These are phyloP conservation scores for Ceratocystiopsis sp. DNA, from an alignment of 2,329 filamentous ascomycete species.

Conservation along the genomic window DNA sequence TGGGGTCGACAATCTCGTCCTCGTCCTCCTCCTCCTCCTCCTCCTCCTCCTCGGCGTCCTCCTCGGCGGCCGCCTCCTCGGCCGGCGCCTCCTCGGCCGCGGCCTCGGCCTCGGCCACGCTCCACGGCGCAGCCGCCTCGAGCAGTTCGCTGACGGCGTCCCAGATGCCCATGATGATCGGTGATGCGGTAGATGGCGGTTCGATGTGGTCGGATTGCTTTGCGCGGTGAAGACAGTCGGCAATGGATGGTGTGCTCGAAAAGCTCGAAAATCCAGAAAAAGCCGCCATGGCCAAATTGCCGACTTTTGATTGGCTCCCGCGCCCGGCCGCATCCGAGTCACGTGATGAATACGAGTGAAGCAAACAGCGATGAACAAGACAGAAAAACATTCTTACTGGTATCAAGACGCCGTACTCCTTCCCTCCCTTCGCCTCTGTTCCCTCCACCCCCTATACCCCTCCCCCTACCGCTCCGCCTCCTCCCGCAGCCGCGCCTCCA, in stretches of 20 bases:
- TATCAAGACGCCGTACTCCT: too few species aligned
- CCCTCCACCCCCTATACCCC: too few species aligned
- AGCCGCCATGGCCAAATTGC: slow-evolving; percentile 9
- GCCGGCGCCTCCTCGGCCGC: slow-evolving; percentile 32
- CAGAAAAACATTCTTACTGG: too few species aligned
- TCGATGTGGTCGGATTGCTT: too few species aligned
- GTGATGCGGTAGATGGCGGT: background rate
- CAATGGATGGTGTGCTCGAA: too few species aligned
- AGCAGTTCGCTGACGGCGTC: slow-evolving; percentile 46
- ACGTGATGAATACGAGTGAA: slow-evolving; percentile 4
- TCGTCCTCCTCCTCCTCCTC: slow-evolving; percentile 55
- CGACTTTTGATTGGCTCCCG: slow-evolving; percentile 8
- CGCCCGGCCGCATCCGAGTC: slow-evolving; percentile 9
- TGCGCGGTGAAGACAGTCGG: too few species aligned
- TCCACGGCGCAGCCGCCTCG: slow-evolving; percentile 49
- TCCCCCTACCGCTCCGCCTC: slow-evolving; percentile 53
- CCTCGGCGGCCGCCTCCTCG: slow-evolving; percentile 25
- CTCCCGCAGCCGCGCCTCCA: slow-evolving; percentile 56
- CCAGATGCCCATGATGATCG: slow-evolving; percentile 43
- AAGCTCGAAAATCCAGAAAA: slow-evolving; percentile 1
- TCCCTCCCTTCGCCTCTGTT: too few species aligned
- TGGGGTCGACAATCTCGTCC: slow-evolving; percentile 68
- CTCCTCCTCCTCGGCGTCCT: slow-evolving; percentile 42
- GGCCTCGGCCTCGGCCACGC: slow-evolving; percentile 47
- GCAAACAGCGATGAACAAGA: background rate